Evolutionary conservation across 345 rosid genomes (phyloP), one percentile per base, ranked within the genome.

Genomic region (Syzygium jambos): DNA sequence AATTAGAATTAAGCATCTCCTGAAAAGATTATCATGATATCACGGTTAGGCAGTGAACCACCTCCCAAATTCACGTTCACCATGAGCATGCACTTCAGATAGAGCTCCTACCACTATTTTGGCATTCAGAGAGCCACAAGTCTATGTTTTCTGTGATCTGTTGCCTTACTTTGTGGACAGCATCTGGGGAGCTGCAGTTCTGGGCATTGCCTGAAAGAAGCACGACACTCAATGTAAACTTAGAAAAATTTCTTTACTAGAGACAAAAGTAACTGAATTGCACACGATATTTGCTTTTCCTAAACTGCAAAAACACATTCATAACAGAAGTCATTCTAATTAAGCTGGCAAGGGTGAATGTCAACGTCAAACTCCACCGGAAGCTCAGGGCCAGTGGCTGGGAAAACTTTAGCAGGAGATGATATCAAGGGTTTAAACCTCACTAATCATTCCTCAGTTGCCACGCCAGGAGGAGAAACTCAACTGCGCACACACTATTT

Each of bases 101-200:
- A 78, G 11, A 91, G 85, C 92, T 91, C 94, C 92, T 77, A 88
- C 90, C 92, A 8, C 65, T 5, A 23, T 68, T 77, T 25, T 92
- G 94, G 90, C 98, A 97, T 88, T 96, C 88, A 5, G 99, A 97
- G 85, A 97, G 92, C 99, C 99, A 97, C 89, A 96, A 90, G 93
- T 96, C 99, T 1, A 97, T 96, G 88, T 94, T 89, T 90, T 96
- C 97, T 85, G 92, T 57, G n/a, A 97, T 91, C 88, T 92, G 91
- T 86, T 97, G 96, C 93, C 99, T 92, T 61, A 94, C 97, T 92
- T 95, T 97, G 78, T 92, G 92, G 86, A 97, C 98, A 1, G 98
- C 97, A 21, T 96, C 98, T 16, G 98, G 98, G 54, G 95, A 93
- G 87, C 95, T 95, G 91, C 99, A 97, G 68, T 91, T 94, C 90